Conservation (phyloP, 2,329 filamentous ascomycete species). For the Alternaria sp. region DNA sequence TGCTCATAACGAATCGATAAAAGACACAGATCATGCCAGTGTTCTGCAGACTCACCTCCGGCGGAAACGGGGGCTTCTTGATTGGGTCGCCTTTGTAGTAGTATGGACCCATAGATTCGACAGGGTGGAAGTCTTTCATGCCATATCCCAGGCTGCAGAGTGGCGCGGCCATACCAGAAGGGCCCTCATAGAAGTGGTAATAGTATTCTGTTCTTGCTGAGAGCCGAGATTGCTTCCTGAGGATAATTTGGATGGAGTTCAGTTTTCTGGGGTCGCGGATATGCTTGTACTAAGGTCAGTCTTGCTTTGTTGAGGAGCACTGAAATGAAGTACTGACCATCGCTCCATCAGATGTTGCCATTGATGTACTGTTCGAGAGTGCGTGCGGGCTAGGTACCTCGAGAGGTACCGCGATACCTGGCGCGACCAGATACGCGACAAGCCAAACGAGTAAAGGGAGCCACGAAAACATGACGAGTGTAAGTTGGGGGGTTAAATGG, state of each 20-base stretch:
- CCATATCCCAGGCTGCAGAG: neutral
- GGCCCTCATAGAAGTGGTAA: neutral
- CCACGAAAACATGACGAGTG: neutral
- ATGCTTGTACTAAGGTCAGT: neutral
- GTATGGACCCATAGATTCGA: neutral
- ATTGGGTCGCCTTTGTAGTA: neutral
- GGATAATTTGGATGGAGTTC: neutral
- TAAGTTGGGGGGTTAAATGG: neutral
- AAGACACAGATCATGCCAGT: neutral
- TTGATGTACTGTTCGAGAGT: neutral
- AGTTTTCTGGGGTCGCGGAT: neutral
- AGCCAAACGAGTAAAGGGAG: neutral
- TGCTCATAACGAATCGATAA: neutral
- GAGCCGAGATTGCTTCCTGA: neutral
- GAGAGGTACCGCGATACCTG: neutral
- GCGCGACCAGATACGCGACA: neutral
- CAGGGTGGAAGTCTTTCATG: neutral
- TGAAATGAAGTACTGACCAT: neutral
- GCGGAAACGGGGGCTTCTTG: neutral
- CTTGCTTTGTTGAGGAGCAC: neutral
- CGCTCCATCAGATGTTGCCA: neutral
- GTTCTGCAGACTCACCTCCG: neutral
- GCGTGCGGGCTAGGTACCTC: neutral
- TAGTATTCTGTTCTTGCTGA: neutral
- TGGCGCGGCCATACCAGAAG: neutral